Evolutionary conservation across 2,329 filamentous ascomycete genomes (phyloP), one percentile per base, ranked within the genome.

Genomic region (Magnaporthales sp.): DNA sequence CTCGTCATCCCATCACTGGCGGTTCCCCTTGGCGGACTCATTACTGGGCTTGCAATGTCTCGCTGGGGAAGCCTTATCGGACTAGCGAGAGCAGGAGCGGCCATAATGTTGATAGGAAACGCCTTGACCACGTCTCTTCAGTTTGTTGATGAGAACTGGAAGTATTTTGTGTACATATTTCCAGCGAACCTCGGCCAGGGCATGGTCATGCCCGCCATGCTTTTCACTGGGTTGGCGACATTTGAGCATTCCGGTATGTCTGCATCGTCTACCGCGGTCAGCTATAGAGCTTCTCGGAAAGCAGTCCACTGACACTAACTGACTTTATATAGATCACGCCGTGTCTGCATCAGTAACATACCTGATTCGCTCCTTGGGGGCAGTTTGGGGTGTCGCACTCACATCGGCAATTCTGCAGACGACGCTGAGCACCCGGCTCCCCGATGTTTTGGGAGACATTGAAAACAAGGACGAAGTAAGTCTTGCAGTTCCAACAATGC

Each of bases 371-470:
- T 89, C 86, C 0, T 76, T 89, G 3, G 87, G 86, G 1, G 84
- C 82, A 0, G 86, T 89, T 19, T 89, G 85, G 82, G 86, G 87
- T 10, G 87, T 89, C 1, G 86, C 87, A 0, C 78, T 86, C 46
- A 85, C 85, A 0, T 87, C 86, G 9, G 82, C 86, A 7, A 86
- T 89, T 61, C 79, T 88, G 38, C 87, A 89, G 74, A 89, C 85
- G 67, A 84, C 83, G 66, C 79, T 89, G 69, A 84, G 80, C 70
- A 76, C 80, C 70, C 79, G 80, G 68, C 78, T 89, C 29, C 82
- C 83, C 5, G 75, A 77, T 68, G 85, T 81, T 70, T 76, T 89
- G 74, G 79, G 77, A 72, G 82, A 80, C 73, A 77, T 88, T 73
- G 79, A 83, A 68, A 79, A 87, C 70, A 87, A 86, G 80, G 81